A percentile compares a stretch with the other conserved stretches of the same genome.
Conservation (phyloP, 2,329 filamentous ascomycete genomes). For the Pyrenochaeta sp. region DNA sequence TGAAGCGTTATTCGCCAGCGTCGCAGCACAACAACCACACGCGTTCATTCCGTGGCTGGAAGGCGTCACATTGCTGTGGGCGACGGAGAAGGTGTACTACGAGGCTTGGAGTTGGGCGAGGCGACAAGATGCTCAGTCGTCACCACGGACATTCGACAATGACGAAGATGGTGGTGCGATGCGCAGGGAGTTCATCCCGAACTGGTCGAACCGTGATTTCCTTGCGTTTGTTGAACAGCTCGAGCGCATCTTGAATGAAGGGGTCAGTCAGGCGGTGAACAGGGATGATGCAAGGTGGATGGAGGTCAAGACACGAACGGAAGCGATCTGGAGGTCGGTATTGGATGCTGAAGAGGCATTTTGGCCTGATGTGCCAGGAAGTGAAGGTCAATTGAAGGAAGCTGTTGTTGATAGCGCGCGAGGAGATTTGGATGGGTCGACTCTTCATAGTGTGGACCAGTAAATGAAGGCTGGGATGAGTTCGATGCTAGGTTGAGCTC, state of each 20-base stretch:
- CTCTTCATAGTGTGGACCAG: neutral
- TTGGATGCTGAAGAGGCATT: conserved; percentile 47
- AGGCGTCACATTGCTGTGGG: conserved; percentile 43
- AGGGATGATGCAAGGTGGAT: conserved; percentile 29
- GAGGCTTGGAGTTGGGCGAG: conserved; percentile 47
- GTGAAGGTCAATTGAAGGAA: conserved; percentile 7
- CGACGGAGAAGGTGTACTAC: conserved; percentile 47
- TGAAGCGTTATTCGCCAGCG: conserved; percentile 35
- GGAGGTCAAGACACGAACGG: conserved; percentile 33
- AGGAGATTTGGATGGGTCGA: conserved; percentile 7
- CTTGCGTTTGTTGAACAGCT: conserved; percentile 65
- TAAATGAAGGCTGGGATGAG: neutral
- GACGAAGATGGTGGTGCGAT: conserved; percentile 72
- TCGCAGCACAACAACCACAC: conserved; percentile 10
- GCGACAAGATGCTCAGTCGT: conserved; percentile 27
- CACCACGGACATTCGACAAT: conserved; percentile 31
- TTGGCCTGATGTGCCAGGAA: conserved; percentile 35
- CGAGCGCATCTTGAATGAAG: conserved; percentile 63
- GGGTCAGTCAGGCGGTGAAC: conserved; percentile 29
- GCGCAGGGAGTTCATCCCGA: conserved; percentile 70
- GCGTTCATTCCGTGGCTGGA: conserved; percentile 45
- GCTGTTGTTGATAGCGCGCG: conserved; percentile 3
- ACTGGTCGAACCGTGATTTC: conserved; percentile 72
- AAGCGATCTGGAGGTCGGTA: conserved; percentile 34
- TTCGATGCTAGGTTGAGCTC: too few relatives aligned